Conservation (phyloP, 805 yeast genomes). For the Yamadazyma endophytica region DNA sequence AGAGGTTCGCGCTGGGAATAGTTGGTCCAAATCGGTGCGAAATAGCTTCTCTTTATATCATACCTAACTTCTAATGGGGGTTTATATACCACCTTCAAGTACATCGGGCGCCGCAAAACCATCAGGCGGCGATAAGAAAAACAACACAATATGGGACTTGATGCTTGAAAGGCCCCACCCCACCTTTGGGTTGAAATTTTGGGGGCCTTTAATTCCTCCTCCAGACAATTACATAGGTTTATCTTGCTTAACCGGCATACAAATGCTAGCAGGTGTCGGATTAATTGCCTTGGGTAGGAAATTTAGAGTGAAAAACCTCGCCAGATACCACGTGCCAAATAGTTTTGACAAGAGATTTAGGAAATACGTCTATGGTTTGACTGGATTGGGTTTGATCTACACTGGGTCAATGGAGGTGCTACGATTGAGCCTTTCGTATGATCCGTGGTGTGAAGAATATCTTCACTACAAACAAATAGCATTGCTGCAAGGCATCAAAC, state of each 20-base stretch:
- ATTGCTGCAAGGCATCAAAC: slow-evolving; percentile 41
- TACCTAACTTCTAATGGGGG: slow-evolving; percentile 31
- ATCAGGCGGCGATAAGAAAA: slow-evolving; percentile 11
- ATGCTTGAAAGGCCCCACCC: slow-evolving; percentile 36
- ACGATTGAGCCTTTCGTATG: slow-evolving; percentile 44
- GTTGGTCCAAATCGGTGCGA: no score
- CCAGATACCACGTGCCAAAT: slow-evolving; percentile 9
- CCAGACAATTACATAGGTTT: slow-evolving; percentile 58
- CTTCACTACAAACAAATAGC: slow-evolving; percentile 49
- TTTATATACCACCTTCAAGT: slow-evolving; percentile 32
- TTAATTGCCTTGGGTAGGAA: slow-evolving; percentile 16
- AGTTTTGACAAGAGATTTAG: slow-evolving; percentile 9
- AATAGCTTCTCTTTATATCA: no score
- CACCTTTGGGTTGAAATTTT: slow-evolving; percentile 52
- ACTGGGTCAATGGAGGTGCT: slow-evolving; percentile 54
- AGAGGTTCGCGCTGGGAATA: no score
- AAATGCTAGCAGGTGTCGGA: slow-evolving; percentile 45
- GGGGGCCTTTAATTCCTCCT: slow-evolving; percentile 76
- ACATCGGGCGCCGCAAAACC: no score
- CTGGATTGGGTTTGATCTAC: slow-evolving; percentile 47
- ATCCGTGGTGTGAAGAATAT: slow-evolving; percentile 76
- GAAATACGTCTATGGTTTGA: slow-evolving; percentile 12
- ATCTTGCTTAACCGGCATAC: slow-evolving; percentile 48
- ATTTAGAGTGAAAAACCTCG: slow-evolving; percentile 11
- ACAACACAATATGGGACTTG: no score